A percentile compares a stretch with the other conserved stretches of the same genome.
These are phyloP conservation scores for Botrytis pseudocinerea DNA, from an alignment of 2,329 filamentous ascomycete species.

Conservation along the genomic window DNA sequence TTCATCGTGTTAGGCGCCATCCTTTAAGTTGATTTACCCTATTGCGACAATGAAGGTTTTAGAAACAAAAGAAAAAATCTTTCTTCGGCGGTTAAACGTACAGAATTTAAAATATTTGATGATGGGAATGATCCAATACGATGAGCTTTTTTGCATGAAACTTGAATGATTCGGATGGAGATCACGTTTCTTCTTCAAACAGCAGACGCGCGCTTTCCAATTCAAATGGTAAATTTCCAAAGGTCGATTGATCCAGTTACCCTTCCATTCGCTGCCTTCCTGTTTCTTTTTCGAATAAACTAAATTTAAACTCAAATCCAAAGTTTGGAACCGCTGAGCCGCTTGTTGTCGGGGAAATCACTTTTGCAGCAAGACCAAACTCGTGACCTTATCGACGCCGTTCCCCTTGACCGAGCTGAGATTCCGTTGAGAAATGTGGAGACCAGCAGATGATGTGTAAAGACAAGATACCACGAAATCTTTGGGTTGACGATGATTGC, in stretches of 20 bases:
- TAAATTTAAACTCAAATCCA: neutral
- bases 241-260: neutral
- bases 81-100: conserved; percentile 22
- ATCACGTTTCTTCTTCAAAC: conserved; percentile 11
- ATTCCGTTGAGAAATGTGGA: conserved; percentile 18
- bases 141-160: neutral
- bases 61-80: conserved; percentile 11
- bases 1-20: conserved; percentile 29
- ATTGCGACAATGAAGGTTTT: conserved; percentile 14
- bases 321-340: neutral
- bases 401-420: conserved; percentile 7
- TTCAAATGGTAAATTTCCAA: neutral
- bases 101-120: conserved; percentile 14
- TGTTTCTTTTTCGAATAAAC: neutral
- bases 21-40: conserved; percentile 19
- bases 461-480: neutral
- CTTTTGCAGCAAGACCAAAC: neutral
- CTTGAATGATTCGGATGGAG: neutral
- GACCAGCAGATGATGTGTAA: conserved; percentile 7
- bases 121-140: neutral
- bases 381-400: conserved; percentile 19
- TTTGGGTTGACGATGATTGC: conserved; percentile 1
- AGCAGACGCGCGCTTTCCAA: conserved; percentile 8
- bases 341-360: neutral
- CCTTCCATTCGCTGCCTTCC: conserved; percentile 7